These are phyloP conservation scores for Backusella tarrabulga DNA, from an alignment of 192 early-diverging fungal genomes.

Conservation along the genomic window DNA sequence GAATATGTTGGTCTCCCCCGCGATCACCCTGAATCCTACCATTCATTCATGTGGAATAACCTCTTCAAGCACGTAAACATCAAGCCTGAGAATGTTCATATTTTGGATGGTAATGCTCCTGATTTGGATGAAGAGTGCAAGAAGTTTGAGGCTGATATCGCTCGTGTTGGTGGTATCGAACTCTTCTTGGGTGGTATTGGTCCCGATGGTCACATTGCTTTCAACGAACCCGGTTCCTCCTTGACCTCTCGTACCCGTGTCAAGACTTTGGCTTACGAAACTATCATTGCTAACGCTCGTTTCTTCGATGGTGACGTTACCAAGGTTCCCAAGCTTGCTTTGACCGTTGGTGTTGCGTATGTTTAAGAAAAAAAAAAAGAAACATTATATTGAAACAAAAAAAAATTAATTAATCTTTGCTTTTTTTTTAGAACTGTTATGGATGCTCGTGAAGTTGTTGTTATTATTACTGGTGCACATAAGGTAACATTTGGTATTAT, in stretches of 20 bases:
- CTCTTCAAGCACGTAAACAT: conserved; percentile 86
- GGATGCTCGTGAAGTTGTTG: conserved; percentile 79
- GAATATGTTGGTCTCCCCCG: conserved; percentile 44
- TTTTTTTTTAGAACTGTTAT: conserved; percentile 65
- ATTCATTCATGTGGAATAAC: conserved; percentile 89
- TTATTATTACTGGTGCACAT: conserved; percentile 83
- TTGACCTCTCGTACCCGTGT: conserved; percentile 76
- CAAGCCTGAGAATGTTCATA: conserved; percentile 78
- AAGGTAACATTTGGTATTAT: conserved; percentile 38
- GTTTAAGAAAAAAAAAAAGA: conserved; percentile 18
- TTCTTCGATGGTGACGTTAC: conserved; percentile 81
- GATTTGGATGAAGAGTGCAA: conserved; percentile 78
- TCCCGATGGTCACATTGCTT: conserved; percentile 87
- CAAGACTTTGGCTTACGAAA: conserved; percentile 85
- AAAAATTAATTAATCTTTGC: neutral
- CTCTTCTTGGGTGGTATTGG: conserved; percentile 89
- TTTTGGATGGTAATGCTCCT: conserved; percentile 78
- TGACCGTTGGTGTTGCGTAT: conserved; percentile 78
- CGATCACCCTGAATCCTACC: conserved; percentile 82
- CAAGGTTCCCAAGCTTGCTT: conserved; percentile 82
- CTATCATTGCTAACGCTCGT: conserved; percentile 82
- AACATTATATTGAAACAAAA: neutral
- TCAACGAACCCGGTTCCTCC: conserved; percentile 88
- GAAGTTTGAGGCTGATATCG: conserved; percentile 76
- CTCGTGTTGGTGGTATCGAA: conserved; percentile 77